phyloP scores from a whole-genome alignment of 352 stramenopile genomes.

The Globisporangium apiculatum region DNA sequence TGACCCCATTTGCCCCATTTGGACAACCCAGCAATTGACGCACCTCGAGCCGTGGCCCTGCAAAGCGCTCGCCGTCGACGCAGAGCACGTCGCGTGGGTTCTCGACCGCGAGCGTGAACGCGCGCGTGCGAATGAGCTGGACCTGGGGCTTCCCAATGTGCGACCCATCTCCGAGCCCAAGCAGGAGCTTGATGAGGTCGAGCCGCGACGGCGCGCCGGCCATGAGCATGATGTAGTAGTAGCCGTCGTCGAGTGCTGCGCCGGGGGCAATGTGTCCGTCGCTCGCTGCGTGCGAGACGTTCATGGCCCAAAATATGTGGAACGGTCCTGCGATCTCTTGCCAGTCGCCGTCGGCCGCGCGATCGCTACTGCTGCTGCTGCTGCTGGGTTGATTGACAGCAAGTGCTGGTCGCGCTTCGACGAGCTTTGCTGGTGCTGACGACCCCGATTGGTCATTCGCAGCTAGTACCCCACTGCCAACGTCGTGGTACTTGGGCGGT shows the following conservation, averaged over 20 bases:
- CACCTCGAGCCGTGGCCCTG: conserved; percentile 33
- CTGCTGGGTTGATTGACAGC: conserved; percentile 21
- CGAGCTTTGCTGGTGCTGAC: conserved; percentile 7
- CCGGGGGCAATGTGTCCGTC: conserved; percentile 22
- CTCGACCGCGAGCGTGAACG: conserved; percentile 33
- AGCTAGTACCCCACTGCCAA: background rate
- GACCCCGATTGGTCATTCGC: background rate
- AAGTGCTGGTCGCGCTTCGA: conserved; percentile 26
- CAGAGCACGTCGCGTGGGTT: conserved; percentile 37
- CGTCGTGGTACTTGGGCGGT: conserved; percentile 31
- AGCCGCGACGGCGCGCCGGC: conserved; percentile 29
- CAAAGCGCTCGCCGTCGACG: conserved; percentile 56
- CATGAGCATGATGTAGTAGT: conserved; percentile 52
- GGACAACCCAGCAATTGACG: background rate
- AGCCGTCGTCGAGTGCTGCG: conserved; percentile 34
- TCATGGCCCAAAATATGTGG: conserved; percentile 31
- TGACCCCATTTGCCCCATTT: background rate
- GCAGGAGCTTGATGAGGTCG: conserved; percentile 33
- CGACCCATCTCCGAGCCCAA: conserved; percentile 43
- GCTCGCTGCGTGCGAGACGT: conserved; percentile 19
- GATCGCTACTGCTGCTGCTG: background rate
- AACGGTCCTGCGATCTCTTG: conserved; percentile 20
- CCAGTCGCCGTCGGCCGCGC: conserved; percentile 6
- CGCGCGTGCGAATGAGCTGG: conserved; percentile 53
- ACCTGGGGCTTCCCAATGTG: conserved; percentile 35